A percentile compares a stretch with the other conserved stretches of the same genome.
Conservation (phyloP, 306 rosid genomes). For the Heteromeles arbutifolia region DNA sequence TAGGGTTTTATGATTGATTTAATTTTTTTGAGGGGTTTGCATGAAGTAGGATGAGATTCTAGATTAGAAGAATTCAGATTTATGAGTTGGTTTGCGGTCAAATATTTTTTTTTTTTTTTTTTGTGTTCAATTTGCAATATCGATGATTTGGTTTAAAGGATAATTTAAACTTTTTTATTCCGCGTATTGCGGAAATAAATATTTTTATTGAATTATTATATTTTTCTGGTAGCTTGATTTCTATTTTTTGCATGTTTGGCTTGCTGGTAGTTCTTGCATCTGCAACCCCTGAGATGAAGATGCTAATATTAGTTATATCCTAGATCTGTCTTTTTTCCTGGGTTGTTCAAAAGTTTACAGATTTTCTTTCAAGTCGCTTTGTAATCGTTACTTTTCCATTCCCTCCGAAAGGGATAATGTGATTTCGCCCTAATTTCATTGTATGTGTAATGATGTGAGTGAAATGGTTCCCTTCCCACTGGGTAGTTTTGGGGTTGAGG, state of each 20-base stretch:
- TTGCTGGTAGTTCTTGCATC: background rate
- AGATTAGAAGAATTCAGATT: too few relatives aligned
- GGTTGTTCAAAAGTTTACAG: background rate
- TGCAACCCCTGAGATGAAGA: background rate
- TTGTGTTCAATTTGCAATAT: background rate
- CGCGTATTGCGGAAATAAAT: background rate
- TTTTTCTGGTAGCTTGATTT: background rate
- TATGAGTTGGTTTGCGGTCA: too few relatives aligned
- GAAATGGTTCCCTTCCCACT: background rate
- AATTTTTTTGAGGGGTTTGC: too few relatives aligned
- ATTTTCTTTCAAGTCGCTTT: background rate
- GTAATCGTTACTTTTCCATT: background rate
- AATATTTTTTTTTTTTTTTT: too few relatives aligned
- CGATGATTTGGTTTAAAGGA: background rate
- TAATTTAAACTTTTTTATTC: background rate
- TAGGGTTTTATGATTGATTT: constrained; percentile 1
- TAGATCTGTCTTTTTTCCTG: background rate
- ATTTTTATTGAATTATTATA: too few relatives aligned
- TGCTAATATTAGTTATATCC: background rate
- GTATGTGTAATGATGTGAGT: background rate
- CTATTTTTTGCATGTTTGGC: background rate
- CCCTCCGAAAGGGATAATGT: background rate
- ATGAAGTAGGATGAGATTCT: too few relatives aligned
- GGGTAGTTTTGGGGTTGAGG: background rate
- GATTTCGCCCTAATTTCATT: too few relatives aligned